Conservation (phyloP, 2,329 filamentous ascomycete genomes). For the Pseudocercospora vitis region DNA sequence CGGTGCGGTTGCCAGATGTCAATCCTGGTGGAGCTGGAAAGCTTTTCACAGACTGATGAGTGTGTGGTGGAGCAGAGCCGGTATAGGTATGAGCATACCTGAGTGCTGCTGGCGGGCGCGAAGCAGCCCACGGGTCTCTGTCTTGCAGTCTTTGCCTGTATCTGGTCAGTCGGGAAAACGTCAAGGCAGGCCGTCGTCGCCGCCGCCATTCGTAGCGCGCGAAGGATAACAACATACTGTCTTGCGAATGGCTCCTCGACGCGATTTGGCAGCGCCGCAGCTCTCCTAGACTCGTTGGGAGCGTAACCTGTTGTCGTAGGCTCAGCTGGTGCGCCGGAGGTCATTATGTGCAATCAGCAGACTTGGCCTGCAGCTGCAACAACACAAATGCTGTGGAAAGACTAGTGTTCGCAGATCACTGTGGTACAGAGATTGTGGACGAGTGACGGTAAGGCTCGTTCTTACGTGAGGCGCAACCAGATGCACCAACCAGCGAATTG, state of each 20-base stretch:
- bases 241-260: constrained; percentile 29
- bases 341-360: constrained; percentile 30
- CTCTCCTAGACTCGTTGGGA: constrained; percentile 30
- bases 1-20: constrained; percentile 25
- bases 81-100: constrained; percentile 32
- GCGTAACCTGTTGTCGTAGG: constrained; percentile 29
- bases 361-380: constrained; percentile 27
- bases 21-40: constrained; percentile 31
- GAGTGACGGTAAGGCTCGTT: constrained; percentile 26
- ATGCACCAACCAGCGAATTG: constrained; percentile 29
- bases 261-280: constrained; percentile 27
- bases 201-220: constrained; percentile 2
- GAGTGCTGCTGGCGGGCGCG: constrained; percentile 29
- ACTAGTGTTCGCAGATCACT: constrained; percentile 29
- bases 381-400: constrained; percentile 26
- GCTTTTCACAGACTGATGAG: constrained; percentile 30
- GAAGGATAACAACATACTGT: constrained; percentile 24
- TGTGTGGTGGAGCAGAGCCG: constrained; percentile 22
- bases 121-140: constrained; percentile 33
- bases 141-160: constrained; percentile 33
- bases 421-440: constrained; percentile 28
- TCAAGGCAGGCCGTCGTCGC: constrained; percentile 7
- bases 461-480: constrained; percentile 29
- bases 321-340: constrained; percentile 28
- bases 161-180: constrained; percentile 14